These are phyloP conservation scores for Cupressus sempervirens DNA, from an alignment of 75 land plant genomes.

Conservation along the genomic window DNA sequence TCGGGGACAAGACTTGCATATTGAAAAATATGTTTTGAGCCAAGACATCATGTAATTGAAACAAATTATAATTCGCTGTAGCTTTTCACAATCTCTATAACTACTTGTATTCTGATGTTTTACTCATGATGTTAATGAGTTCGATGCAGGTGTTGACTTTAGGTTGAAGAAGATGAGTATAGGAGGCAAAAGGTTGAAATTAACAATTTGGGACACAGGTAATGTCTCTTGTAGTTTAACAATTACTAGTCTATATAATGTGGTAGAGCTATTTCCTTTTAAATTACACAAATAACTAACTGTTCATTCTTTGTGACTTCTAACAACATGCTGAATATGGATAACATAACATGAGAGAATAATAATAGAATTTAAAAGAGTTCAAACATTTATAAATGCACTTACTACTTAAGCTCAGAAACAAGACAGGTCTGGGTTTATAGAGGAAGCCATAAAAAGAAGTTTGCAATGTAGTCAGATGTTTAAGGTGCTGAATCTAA, in stretches of 20 bases:
- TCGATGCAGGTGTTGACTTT: conserved; percentile 71
- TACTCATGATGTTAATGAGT: not conserved
- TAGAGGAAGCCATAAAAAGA: not conserved
- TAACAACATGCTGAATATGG: not conserved
- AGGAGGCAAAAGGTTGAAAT: conserved; percentile 73
- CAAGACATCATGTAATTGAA: not conserved
- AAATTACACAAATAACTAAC: not conserved
- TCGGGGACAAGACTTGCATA: not conserved
- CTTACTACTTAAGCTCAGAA: not conserved
- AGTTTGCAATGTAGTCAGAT: not conserved
- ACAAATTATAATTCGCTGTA: not conserved
- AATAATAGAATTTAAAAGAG: not conserved
- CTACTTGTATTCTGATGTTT: not conserved
- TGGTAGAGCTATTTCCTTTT: not conserved
- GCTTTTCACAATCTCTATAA: not conserved
- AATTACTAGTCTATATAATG: not conserved
- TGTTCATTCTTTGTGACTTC: not conserved
- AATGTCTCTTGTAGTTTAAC: not conserved
- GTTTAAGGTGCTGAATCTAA: not conserved
- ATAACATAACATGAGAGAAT: not conserved
- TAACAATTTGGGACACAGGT: conserved; percentile 95
- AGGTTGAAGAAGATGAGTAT: conserved; percentile 65
- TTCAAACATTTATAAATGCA: not conserved
- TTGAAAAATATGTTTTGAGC: not conserved
- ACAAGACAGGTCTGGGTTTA: not conserved